Conservation (phyloP, 495 filamentous ascomycete genomes). For the Cudoniella acicularis region DNA sequence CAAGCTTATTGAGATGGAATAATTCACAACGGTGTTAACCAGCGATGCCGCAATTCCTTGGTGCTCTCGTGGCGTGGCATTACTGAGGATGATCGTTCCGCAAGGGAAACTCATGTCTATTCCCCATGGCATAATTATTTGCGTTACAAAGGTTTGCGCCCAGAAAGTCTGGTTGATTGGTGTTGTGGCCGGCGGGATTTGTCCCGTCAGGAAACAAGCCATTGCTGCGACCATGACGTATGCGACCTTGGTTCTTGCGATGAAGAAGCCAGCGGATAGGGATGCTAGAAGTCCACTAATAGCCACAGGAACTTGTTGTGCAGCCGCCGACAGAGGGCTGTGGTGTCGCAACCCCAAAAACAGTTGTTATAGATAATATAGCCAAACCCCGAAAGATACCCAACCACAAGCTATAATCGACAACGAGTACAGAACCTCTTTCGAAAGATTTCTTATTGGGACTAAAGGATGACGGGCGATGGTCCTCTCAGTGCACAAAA, state of each 20-base stretch:
- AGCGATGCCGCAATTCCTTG: conserved; percentile 61
- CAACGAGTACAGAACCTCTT: conserved; percentile 49
- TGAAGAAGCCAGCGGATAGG: conserved; percentile 40
- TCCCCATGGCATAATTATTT: conserved; percentile 52
- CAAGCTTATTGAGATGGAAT: conserved; percentile 58
- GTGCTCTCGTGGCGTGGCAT: conserved; percentile 51
- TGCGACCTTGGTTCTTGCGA: conserved; percentile 37
- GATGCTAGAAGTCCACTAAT: conserved; percentile 45
- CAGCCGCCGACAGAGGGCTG: conserved; percentile 42
- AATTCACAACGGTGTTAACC: conserved; percentile 62
- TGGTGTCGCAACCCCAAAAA: conserved; percentile 43
- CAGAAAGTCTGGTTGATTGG: conserved; percentile 53
- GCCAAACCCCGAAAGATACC: conserved; percentile 57
- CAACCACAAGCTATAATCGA: conserved; percentile 52
- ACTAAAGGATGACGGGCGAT: conserved; percentile 45
- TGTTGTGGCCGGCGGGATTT: conserved; percentile 40
- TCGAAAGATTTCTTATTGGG: conserved; percentile 44
- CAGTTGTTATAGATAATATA: conserved; percentile 55
- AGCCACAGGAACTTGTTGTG: conserved; percentile 40
- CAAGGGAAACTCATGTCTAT: conserved; percentile 60
- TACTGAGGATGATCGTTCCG: conserved; percentile 52
- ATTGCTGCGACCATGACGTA: conserved; percentile 50
- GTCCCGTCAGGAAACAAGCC: conserved; percentile 39
- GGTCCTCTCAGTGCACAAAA: conserved; percentile 45
- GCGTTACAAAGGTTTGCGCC: conserved; percentile 54